These are phyloP conservation scores for Penicillium dipodomyicola DNA, from an alignment of 495 filamentous ascomycete species.

Conservation along the genomic window DNA sequence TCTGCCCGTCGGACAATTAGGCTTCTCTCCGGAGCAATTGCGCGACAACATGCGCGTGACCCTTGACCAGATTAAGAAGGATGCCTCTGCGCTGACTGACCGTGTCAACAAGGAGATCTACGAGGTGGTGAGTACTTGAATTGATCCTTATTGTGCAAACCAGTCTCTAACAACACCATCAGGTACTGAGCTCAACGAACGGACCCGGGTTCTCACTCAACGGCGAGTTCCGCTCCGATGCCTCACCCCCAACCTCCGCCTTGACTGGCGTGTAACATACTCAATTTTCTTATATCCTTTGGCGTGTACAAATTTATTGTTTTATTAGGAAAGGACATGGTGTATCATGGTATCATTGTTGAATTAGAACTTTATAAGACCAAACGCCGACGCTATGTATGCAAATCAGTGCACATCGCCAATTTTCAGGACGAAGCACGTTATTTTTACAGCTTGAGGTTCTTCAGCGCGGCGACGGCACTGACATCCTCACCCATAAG, in stretches of 20 bases:
- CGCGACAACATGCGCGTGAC: slow-evolving; percentile 79
- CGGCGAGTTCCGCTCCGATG: slow-evolving; percentile 64
- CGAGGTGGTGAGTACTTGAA: slow-evolving; percentile 66
- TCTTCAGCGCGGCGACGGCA: slow-evolving; percentile 60
- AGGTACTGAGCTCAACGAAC: slow-evolving; percentile 84
- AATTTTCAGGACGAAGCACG: background rate
- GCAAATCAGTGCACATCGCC: slow-evolving; percentile 17
- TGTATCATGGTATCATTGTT: slow-evolving; percentile 54
- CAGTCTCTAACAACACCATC: slow-evolving; percentile 13
- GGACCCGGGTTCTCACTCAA: slow-evolving; percentile 84
- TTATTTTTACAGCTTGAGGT: slow-evolving; percentile 52
- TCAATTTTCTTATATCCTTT: slow-evolving; percentile 31
- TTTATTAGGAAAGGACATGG: slow-evolving; percentile 47
- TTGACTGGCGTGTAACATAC: slow-evolving; percentile 47
- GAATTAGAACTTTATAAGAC: slow-evolving; percentile 25
- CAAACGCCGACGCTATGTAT: slow-evolving; percentile 48
- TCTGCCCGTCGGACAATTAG: slow-evolving; percentile 86
- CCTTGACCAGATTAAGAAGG: slow-evolving; percentile 72
- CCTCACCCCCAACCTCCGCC: slow-evolving; percentile 50
- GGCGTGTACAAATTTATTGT: slow-evolving; percentile 44
- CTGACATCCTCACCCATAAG: slow-evolving; percentile 71
- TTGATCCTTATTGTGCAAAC: background rate
- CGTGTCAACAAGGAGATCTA: slow-evolving; percentile 74
- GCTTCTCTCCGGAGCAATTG: slow-evolving; percentile 83
- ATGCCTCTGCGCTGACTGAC: slow-evolving; percentile 67